These are phyloP conservation scores for Phaeotremella fagi DNA, from an alignment of 768 basidiomycete species.

Conservation along the genomic window DNA sequence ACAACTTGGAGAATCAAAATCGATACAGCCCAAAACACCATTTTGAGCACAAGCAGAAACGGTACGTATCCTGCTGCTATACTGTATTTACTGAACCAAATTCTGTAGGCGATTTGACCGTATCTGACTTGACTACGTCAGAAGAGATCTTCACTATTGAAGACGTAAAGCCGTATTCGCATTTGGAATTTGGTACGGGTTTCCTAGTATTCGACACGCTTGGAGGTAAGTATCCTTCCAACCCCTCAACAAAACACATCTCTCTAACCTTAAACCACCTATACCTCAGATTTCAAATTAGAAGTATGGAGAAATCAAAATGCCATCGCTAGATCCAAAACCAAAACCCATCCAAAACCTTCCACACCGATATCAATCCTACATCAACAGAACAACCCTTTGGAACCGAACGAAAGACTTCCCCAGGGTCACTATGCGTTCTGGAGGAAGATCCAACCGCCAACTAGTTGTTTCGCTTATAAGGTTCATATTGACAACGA, in stretches of 20 bases:
- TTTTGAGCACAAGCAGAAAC: slow-evolving; percentile 16
- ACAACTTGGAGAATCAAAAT: slow-evolving; percentile 31
- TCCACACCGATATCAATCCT: background rate
- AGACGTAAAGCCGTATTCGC: slow-evolving; percentile 16
- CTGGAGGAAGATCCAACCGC: slow-evolving; percentile 23
- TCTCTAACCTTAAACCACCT: background rate
- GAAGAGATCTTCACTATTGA: slow-evolving; percentile 15
- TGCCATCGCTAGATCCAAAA: slow-evolving; percentile 13
- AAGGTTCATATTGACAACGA: slow-evolving; percentile 25
- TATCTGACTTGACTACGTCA: slow-evolving; percentile 15
- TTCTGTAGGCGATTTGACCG: slow-evolving; percentile 25
- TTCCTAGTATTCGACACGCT: slow-evolving; percentile 29
- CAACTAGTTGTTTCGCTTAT: slow-evolving; percentile 28
- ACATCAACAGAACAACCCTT: background rate
- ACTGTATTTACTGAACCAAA: background rate
- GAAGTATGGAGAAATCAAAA: slow-evolving; percentile 29
- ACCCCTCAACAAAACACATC: background rate
- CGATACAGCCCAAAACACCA: slow-evolving; percentile 20
- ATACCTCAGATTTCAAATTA: slow-evolving; percentile 11
- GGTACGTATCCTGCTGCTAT: slow-evolving; percentile 12
- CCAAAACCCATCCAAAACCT: background rate
- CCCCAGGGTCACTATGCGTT: slow-evolving; percentile 30
- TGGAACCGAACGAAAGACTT: background rate
- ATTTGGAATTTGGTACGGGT: slow-evolving; percentile 34
- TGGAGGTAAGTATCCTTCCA: slow-evolving; percentile 13